Base-by-base conservation (phyloP, 176 grass and related monocot genomes). In the Secale cereale region DNA sequence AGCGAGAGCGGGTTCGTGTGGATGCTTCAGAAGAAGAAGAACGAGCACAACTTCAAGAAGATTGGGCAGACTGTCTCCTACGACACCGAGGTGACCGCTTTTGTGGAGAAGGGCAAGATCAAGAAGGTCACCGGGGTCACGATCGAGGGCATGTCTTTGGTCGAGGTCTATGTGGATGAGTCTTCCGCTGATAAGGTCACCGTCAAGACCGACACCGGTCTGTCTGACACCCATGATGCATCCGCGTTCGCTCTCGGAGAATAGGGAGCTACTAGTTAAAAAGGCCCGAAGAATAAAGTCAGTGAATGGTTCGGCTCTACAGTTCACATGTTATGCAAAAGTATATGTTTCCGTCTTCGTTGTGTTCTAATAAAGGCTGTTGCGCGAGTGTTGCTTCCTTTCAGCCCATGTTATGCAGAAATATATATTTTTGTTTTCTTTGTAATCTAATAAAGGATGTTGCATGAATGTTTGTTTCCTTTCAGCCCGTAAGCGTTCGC, bases 11-110 rank as follows among this genome's bases (percentile, higher is more conserved):
- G 67, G 43, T 74, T 83, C 5, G 17, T 60, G 13, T 83, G 81
- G 68, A 26, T 83, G 10, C 2, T 84, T 3, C 56, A 36, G 0
- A 84, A 32, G 82, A 84, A 84, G 57, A 84, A 75, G 71, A 76
- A 64, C 8, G 70, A 84, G 14, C 57, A 84, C 57, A 75, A 37
- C 3, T 84, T 84, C 70, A 84, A 76, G 70, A 85, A 78, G 74
- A 78, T 85, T 41, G 78, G 78, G 41, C 74, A 85, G 31, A 78
- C 29, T 0, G 62, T 85, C 7, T 85, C 83, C 16, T 56, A 56
- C 19, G 52, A 19, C 19, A 10, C 22, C 0, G 52, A 62, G 46
- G 52, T 83, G 31, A 35, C 63, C 0, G 28, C 63, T 17, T 81
- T 81, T 28, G 10, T 66, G 5, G 79, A 68, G 23, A 25, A 35